Conservation (phyloP, 495 filamentous ascomycete genomes). For the Tuber calosporum region DNA sequence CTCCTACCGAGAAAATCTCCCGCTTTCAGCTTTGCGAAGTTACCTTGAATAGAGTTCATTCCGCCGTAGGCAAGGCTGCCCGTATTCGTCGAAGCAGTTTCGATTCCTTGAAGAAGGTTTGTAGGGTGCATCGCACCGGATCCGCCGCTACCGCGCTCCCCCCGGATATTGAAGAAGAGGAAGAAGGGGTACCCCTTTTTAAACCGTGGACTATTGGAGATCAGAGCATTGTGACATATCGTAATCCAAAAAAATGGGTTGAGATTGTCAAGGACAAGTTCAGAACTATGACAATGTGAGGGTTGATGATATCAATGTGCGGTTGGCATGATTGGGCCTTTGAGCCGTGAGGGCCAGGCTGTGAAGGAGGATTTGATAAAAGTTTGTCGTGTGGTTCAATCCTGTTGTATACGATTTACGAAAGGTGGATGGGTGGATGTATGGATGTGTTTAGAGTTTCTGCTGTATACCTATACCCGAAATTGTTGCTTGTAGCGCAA, state of each 20-base stretch:
- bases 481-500: too few relatives aligned
- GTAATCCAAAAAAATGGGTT: background rate
- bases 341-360: background rate
- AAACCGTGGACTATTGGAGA: background rate
- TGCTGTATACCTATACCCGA: too few relatives aligned
- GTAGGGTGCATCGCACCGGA: background rate
- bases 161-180: background rate
- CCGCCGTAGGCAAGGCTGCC: background rate
- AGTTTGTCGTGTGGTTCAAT: too few relatives aligned
- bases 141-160: background rate
- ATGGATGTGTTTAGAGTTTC: too few relatives aligned
- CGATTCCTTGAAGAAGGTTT: background rate
- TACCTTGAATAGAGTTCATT: background rate
- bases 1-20: rapidly evolving
- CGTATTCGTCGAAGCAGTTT: background rate
- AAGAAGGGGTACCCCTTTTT: background rate
- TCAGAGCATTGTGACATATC: background rate
- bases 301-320: background rate
- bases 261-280: background rate
- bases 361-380: too few relatives aligned
- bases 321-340: rapidly evolving
- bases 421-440: too few relatives aligned
- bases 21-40: background rate
- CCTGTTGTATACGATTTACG: too few relatives aligned
- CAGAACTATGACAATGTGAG: background rate